Evolutionary conservation across 148 eudicot species (phyloP), one percentile per base, ranked within the genome.

Genomic region (Tetragonia tetragonoides): DNA sequence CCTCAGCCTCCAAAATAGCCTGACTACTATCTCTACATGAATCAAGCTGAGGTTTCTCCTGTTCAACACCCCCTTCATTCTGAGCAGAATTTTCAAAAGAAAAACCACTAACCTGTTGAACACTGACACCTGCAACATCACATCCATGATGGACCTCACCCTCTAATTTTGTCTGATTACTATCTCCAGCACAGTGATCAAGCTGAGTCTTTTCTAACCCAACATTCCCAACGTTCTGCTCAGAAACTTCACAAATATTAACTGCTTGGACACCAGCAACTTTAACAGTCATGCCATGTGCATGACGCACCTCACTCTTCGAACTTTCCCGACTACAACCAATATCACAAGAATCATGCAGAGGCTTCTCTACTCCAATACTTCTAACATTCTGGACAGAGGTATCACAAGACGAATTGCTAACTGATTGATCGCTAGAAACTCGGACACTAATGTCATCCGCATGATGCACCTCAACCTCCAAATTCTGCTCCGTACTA

Each of bases 401-500:
- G 34, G 34, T 28, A 28, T 28, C 34, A 28, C 34, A 28, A 28
- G 34, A 28, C 34, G 34, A 28, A 41, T 44, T 49, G 46, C 74
- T 38, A 68, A 6, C 37, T 64, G 72, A 44, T 41, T 64, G 54
- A 51, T 38, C 16, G 38, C 38, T 40, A 51, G 53, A 76, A 39
- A 41, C 76, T 73, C 40, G 72, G 24, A 18, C 18, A 40, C 23
- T 63, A 61, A 42, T 44, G 24, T 44, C 38, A 14, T 28, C 42
- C 8, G 44, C 12, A 74, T 46, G 20, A 34, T 44, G n/a, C 66
- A 40, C 3, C 41, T 71, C 37, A 18, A 21, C 74, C 18, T 71
- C 15, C 38, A 39, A 79, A 79, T 44, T 21, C 51, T 62, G 64
- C 81, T 51, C 71, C 67, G 42, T 14, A 51, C 23, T 21, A 42